Conservation (phyloP, 176 grass and related monocot genomes). For the Musa acuminata region DNA sequence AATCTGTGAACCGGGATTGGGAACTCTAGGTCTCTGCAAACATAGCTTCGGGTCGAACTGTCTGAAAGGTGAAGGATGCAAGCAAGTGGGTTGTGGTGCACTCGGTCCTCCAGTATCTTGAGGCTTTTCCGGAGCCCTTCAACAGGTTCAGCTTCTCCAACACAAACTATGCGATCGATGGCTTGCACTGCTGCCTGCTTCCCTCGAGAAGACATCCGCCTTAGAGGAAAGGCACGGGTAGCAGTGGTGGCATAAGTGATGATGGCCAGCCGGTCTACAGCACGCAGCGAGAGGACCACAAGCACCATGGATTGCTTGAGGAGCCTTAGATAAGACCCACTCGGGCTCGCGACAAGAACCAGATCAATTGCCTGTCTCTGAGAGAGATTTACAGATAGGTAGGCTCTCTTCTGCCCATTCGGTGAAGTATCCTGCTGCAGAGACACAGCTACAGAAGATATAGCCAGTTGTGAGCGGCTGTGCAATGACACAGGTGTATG, state of each 20-base stretch:
- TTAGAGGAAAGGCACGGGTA: constrained; percentile 72
- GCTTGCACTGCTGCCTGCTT: constrained; percentile 79
- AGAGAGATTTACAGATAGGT: constrained; percentile 64
- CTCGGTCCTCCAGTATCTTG: constrained; percentile 82
- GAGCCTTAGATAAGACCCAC: constrained; percentile 77
- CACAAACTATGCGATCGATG: constrained; percentile 69
- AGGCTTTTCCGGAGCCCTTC: constrained; percentile 75
- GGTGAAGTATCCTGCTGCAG: constrained; percentile 35
- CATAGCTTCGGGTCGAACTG: constrained; percentile 29
- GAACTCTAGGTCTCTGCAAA: constrained; percentile 26
- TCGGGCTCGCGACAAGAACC: constrained; percentile 72
- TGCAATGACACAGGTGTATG: too few species aligned
- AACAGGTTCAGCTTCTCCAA: constrained; percentile 49
- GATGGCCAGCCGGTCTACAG: constrained; percentile 69
- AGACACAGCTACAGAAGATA: constrained; percentile 20
- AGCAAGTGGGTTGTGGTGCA: constrained; percentile 63
- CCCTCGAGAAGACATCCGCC: constrained; percentile 71
- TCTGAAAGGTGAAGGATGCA: constrained; percentile 82
- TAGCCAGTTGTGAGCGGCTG: background rate
- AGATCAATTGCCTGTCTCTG: constrained; percentile 69
- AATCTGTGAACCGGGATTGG: constrained; percentile 57
- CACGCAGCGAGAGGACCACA: constrained; percentile 68
- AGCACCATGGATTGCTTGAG: constrained; percentile 86
- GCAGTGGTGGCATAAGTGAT: constrained; percentile 72
- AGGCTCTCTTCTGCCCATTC: constrained; percentile 37